Evolutionary conservation across 1,284 basidiomycete species (phyloP).

Genomic region (Rugosomyces carneus): DNA sequence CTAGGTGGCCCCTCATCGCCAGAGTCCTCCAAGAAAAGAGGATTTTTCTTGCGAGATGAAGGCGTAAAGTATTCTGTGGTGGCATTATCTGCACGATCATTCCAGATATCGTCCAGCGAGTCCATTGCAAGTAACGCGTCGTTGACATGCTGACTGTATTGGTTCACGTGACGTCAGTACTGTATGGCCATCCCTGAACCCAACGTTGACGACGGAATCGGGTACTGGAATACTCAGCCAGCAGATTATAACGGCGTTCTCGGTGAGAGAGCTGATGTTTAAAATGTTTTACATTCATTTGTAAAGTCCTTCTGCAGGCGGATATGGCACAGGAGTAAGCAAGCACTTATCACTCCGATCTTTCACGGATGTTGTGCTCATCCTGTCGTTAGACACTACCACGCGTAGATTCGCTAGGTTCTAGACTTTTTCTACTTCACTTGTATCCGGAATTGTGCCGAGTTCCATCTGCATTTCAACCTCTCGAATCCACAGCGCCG

Average conservation of each 20-base stretch:
- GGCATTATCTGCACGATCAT: conserved; percentile 20
- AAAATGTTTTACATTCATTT: conserved; percentile 14
- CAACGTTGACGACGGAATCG: conserved; percentile 60
- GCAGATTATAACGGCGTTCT: conserved; percentile 69
- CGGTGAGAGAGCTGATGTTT: conserved; percentile 36
- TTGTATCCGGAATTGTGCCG: conserved; percentile 74
- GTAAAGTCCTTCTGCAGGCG: conserved; percentile 35
- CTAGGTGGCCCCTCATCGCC: conserved; percentile 34
- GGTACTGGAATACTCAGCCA: conserved; percentile 72
- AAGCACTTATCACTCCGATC: conserved; percentile 20
- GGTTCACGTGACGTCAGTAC: conserved; percentile 8
- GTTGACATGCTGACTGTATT: conserved; percentile 22
- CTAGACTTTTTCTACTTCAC: conserved; percentile 78
- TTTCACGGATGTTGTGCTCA: neutral
- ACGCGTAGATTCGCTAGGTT: conserved; percentile 82
- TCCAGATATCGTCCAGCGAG: conserved; percentile 30
- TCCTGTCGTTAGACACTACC: conserved; percentile 61
- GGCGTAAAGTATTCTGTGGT: neutral
- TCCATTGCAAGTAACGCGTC: conserved; percentile 34
- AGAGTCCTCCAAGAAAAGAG: conserved; percentile 22
- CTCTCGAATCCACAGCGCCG: conserved; percentile 29
- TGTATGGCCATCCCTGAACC: conserved; percentile 19
- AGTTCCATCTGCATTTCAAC: conserved; percentile 62
- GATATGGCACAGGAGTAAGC: conserved; percentile 73
- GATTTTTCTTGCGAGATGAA: conserved; percentile 14